These are phyloP conservation scores for Monoraphidium neglectum DNA, from an alignment of 139 green algal genomes.

Conservation along the genomic window DNA sequence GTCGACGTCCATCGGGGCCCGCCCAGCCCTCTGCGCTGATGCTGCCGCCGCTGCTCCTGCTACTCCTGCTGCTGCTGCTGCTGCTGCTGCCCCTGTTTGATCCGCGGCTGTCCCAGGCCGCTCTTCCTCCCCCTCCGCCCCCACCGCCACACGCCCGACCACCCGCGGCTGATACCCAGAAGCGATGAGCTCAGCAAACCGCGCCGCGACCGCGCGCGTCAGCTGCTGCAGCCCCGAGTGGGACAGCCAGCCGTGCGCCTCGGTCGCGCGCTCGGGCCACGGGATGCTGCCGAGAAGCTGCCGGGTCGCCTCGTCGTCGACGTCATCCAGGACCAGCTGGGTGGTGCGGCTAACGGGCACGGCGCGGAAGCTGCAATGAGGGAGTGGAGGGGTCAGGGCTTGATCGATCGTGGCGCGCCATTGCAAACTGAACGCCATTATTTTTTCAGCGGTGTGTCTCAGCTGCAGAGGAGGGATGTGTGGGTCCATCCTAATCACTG, in stretches of 20 bases:
- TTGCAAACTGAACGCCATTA: neutral
- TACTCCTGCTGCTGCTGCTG: neutral
- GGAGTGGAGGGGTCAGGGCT: neutral
- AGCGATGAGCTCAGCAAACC: neutral
- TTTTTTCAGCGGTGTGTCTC: too few relatives aligned
- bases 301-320: neutral
- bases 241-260: constrained; percentile 32
- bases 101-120: too few relatives aligned
- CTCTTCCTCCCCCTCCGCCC: too few relatives aligned
- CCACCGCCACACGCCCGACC: too few relatives aligned
- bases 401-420: neutral
- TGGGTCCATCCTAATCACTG: too few relatives aligned
- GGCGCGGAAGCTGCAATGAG: neutral
- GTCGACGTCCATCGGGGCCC: too few relatives aligned
- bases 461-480: too few relatives aligned
- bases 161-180: too few relatives aligned
- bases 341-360: neutral
- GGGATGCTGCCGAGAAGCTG: neutral
- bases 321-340: neutral
- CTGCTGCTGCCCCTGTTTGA: neutral
- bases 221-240: neutral
- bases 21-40: neutral
- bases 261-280: neutral
- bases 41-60: neutral
- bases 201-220: neutral